These are phyloP conservation scores for Saccharomyces mikatae DNA, from an alignment of 805 yeast genomes.

Conservation along the genomic window DNA sequence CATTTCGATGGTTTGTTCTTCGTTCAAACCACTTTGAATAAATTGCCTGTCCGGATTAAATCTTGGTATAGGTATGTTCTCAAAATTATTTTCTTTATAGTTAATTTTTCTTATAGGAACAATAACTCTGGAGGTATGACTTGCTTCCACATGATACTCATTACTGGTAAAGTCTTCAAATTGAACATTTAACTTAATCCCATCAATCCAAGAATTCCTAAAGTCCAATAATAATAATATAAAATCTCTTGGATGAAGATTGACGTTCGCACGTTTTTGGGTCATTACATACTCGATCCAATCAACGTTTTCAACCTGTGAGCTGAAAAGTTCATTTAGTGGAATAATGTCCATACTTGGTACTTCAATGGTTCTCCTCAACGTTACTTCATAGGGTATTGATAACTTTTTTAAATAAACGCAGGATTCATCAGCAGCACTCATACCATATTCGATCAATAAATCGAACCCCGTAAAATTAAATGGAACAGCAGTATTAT, in stretches of 20 bases:
- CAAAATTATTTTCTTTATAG: constrained; percentile 29
- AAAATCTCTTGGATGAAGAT: constrained; percentile 40
- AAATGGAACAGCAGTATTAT: constrained; percentile 17
- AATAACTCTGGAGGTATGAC: constrained; percentile 50
- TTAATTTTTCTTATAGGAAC: constrained; percentile 57
- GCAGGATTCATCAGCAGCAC: constrained; percentile 8
- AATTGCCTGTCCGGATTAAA: constrained; percentile 58
- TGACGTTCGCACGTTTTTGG: constrained; percentile 5
- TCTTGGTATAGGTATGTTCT: constrained; percentile 56
- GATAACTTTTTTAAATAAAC: constrained; percentile 18
- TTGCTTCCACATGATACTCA: constrained; percentile 32
- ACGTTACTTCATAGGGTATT: constrained; percentile 28
- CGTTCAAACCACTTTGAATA: constrained; percentile 41
- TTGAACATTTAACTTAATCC: constrained; percentile 32
- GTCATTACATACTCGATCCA: constrained; percentile 26
- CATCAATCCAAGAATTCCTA: constrained; percentile 71
- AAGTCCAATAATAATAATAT: constrained; percentile 66
- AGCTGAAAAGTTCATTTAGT: constrained; percentile 30
- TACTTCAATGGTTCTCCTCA: constrained; percentile 51
- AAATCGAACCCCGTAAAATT: constrained; percentile 19
- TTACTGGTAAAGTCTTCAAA: constrained; percentile 27
- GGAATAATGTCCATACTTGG: constrained; percentile 72
- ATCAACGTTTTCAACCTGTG: constrained; percentile 14
- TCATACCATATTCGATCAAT: constrained; percentile 24
- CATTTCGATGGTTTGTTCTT: constrained; percentile 48